Conservation (phyloP, 1,284 basidiomycete species). For the Apiotrichum akiyoshidainum region DNA sequence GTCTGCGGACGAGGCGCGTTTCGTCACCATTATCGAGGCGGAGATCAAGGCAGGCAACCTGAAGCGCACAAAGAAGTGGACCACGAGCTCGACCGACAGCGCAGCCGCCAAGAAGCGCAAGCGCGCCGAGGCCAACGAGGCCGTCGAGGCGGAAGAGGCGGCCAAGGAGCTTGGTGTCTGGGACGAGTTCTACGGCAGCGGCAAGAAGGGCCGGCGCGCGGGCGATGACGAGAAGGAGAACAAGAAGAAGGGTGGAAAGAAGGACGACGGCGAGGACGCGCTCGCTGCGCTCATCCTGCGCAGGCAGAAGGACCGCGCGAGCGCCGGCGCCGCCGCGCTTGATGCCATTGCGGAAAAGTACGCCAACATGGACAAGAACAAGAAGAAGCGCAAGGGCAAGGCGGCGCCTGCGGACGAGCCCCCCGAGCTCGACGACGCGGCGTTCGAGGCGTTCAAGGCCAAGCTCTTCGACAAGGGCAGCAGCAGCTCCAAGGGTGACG, state of each 20-base stretch:
- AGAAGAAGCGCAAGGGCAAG: conserved; percentile 21
- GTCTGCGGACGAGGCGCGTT: conserved; percentile 74
- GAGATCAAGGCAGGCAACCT: conserved; percentile 65
- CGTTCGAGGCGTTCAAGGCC: conserved; percentile 45
- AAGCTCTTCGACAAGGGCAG: conserved; percentile 37
- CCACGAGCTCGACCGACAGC: conserved; percentile 63
- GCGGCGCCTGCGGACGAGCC: conserved; percentile 8
- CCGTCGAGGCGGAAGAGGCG: conserved; percentile 74
- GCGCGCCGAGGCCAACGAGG: conserved; percentile 73
- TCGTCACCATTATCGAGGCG: conserved; percentile 66
- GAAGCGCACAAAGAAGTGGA: conserved; percentile 63
- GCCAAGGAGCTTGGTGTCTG: conserved; percentile 88
- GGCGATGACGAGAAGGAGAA: conserved; percentile 56
- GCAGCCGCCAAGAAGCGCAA: conserved; percentile 68
- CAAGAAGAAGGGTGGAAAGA: conserved; percentile 52
- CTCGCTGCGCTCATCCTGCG: conserved; percentile 79
- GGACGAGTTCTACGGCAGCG: conserved; percentile 89
- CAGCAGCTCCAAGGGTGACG: conserved; percentile 15
- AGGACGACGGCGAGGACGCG: conserved; percentile 59
- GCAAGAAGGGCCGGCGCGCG: conserved; percentile 64
- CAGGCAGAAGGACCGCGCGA: conserved; percentile 66
- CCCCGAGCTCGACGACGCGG: conserved; percentile 42
- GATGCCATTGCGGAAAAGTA: conserved; percentile 34
- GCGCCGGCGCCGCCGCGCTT: conserved; percentile 53
- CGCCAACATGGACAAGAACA: conserved; percentile 23